Evolutionary conservation across 2,329 filamentous ascomycete species (phyloP).

Genomic region (Stachybotrys elegans): DNA sequence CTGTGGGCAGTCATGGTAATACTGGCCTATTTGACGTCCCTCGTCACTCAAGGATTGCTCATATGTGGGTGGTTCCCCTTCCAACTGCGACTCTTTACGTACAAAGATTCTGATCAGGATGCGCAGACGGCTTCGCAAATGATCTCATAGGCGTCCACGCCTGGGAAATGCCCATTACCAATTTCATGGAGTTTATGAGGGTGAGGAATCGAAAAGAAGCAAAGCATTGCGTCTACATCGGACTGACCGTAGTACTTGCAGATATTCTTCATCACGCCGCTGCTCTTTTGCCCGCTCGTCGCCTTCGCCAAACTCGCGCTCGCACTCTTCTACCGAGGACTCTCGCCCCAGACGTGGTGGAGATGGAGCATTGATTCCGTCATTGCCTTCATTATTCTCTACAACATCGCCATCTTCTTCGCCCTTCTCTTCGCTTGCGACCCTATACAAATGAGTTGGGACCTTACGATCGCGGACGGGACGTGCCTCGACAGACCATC

Average conservation of each 20-base stretch:
- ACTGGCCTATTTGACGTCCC: not conserved
- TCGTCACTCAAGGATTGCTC: slow-evolving; percentile 14
- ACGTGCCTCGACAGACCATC: slow-evolving; percentile 33
- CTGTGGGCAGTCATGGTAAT: slow-evolving; percentile 3
- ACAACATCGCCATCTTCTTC: slow-evolving; percentile 27
- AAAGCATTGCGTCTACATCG: not conserved
- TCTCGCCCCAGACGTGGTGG: slow-evolving; percentile 30
- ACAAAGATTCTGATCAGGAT: not conserved
- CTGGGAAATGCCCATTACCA: slow-evolving; percentile 23
- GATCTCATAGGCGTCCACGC: slow-evolving; percentile 21
- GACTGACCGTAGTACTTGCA: slow-evolving; percentile 10
- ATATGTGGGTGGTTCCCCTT: slow-evolving; percentile 7
- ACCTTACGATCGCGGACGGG: slow-evolving; percentile 20
- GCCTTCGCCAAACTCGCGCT: slow-evolving; percentile 32
- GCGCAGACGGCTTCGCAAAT: slow-evolving; percentile 20
- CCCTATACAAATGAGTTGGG: slow-evolving; percentile 26
- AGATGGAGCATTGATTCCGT: slow-evolving; percentile 22
- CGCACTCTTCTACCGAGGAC: slow-evolving; percentile 30
- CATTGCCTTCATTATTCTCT: slow-evolving; percentile 23
- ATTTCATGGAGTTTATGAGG: slow-evolving; percentile 19
- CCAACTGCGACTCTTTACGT: not conserved
- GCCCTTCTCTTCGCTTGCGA: slow-evolving; percentile 31
- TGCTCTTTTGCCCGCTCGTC: slow-evolving; percentile 30
- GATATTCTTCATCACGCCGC: slow-evolving; percentile 18
- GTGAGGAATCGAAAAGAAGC: slow-evolving; percentile 8